Conservation (phyloP, 805 yeast species). For the Starmerella scarabaei region DNA sequence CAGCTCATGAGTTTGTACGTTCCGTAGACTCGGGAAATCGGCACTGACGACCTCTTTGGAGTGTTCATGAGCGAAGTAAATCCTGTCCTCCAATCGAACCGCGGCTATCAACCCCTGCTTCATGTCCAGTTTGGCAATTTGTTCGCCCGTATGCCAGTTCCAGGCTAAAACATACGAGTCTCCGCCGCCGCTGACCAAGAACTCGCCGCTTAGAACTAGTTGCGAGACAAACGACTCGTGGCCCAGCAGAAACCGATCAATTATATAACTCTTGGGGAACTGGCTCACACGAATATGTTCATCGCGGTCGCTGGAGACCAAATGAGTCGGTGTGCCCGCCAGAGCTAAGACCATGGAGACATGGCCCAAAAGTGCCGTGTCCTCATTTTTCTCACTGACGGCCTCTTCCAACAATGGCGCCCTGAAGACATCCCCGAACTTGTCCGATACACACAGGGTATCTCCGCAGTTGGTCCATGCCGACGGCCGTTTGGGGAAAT, state of each 20-base stretch:
- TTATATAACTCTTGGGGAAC: conserved; percentile 64
- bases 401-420: conserved; percentile 33
- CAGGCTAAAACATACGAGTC: conserved; percentile 62
- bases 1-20: conserved; percentile 3
- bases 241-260: conserved; percentile 76
- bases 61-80: conserved; percentile 14
- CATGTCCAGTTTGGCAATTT: conserved; percentile 34
- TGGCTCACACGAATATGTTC: conserved; percentile 82
- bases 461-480: conserved; percentile 41
- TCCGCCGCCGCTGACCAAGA: conserved; percentile 80
- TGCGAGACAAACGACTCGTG: conserved; percentile 72
- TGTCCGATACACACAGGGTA: conserved; percentile 66
- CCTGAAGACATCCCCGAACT: conserved; percentile 84
- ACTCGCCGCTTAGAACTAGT: conserved; percentile 43
- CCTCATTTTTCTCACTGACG: conserved; percentile 21
- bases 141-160: conserved; percentile 56
- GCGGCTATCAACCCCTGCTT: conserved; percentile 13
- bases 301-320: conserved; percentile 83
- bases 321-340: conserved; percentile 31
- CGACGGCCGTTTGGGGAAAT: conserved; percentile 86
- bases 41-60: conserved; percentile 8
- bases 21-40: conserved; percentile 6
- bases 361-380: conserved; percentile 71
- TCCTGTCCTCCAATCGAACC: conserved; percentile 1
- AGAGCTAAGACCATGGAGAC: conserved; percentile 89